Evolutionary conservation across 2,329 filamentous ascomycete species (phyloP), one percentile per base, ranked within the genome.

Genomic region (Fusarium liriodendri): DNA sequence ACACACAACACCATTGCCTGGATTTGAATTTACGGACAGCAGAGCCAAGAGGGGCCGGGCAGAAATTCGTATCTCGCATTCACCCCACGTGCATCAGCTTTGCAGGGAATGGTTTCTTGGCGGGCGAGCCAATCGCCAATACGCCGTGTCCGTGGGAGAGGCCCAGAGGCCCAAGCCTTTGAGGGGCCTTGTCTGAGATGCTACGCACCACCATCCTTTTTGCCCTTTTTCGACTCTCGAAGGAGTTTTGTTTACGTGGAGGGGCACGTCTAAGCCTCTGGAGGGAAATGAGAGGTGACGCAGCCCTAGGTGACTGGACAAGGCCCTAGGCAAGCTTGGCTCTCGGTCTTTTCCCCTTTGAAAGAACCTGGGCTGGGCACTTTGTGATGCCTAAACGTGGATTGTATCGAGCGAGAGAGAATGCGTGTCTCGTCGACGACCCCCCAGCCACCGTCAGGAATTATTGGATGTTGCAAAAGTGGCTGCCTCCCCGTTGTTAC

Each of bases 31-130:
- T 50, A 50, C 22, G 45, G 45, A 38, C 42, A 47, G 22, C 37
- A 45, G 25, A 27, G 20, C 52, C 27, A 40, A 54, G 45, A 13
- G 62, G 62, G 47, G 67, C n/a, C 32, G 35, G 32, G 29, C 61
- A 61, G 69, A 77, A 52, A 76, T 77, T 77, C 76, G 76, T 77
- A 77, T 76, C 66, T 77, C 76, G 76, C 42, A 75, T 74, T 75
- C 64, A 35, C 47, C 58, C 69, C 71, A 72, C 67, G 71, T 71
- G 62, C 63, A 54, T 54, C 63, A 64, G 66, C 62, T 69, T 45
- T 25, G 62, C 64, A 64, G 64, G 69, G 33, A 50, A 55, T 57
- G 40, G 6, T 14, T 14, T 10, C 18, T 14, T 18, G 22, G 29
- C 33, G 29, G 16, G 52, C 33, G 54, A 18, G n/a, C 69, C 71